These are phyloP conservation scores for Fermentozyma sake DNA, from an alignment of 1,139 yeast genomes.

Conservation along the genomic window DNA sequence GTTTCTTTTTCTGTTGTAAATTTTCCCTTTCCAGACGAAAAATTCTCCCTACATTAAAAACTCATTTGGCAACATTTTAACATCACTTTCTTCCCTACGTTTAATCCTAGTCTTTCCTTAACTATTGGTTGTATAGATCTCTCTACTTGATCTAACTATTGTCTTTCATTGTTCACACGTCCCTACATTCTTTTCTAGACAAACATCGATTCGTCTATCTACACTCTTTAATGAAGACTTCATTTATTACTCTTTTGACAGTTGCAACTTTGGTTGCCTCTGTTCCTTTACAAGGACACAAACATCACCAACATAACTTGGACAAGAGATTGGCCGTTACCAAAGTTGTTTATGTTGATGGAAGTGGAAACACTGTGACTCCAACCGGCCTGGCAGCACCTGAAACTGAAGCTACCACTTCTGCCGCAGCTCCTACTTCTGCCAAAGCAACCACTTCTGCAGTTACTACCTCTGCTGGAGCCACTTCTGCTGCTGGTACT, in stretches of 20 bases:
- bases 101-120: too few relatives aligned
- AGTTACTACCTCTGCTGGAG: slow-evolving; percentile 9
- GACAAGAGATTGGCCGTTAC: slow-evolving; percentile 14
- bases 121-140: too few relatives aligned
- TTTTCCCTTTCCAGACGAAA: too few relatives aligned
- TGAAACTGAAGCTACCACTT: slow-evolving; percentile 7
- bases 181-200: too few relatives aligned
- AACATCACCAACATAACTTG: slow-evolving; percentile 12
- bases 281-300: slow-evolving; percentile 12
- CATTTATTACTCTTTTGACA: slow-evolving; percentile 15
- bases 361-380: slow-evolving; percentile 14
- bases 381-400: slow-evolving; percentile 10
- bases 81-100: too few relatives aligned
- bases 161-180: slow-evolving; percentile 18
- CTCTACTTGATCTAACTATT: too few relatives aligned
- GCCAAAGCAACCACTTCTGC: slow-evolving; percentile 8
- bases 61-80: too few relatives aligned
- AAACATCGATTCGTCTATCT: too few relatives aligned
- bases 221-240: slow-evolving; percentile 12
- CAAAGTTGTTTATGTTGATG: slow-evolving; percentile 16
- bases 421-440: slow-evolving; percentile 8
- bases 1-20: too few relatives aligned
- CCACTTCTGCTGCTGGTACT: slow-evolving; percentile 19
- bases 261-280: slow-evolving; percentile 17
- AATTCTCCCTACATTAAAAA: too few relatives aligned